phyloP scores from a whole-genome alignment of 768 basidiomycete species.

The Pisolithus sp. region DNA sequence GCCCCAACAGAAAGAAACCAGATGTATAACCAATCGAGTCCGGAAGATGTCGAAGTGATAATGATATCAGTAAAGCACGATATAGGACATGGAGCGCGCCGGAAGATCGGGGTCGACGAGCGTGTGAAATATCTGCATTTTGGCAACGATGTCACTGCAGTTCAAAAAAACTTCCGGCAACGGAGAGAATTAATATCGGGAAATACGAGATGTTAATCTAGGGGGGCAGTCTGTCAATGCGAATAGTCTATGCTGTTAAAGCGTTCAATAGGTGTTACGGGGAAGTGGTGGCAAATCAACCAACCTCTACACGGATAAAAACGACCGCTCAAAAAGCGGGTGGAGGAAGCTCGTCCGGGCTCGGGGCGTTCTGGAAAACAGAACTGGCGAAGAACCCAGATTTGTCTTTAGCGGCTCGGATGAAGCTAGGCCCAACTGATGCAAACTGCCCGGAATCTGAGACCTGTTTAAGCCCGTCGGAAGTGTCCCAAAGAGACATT shows the following conservation, averaged over 20 bases:
- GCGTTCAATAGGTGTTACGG: not conserved
- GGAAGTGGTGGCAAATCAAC: slow-evolving; percentile 14
- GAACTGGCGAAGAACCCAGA: slow-evolving; percentile 71
- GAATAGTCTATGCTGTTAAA: slow-evolving; percentile 32
- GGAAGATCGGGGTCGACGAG: slow-evolving; percentile 13
- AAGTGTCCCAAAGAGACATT: slow-evolving; percentile 34
- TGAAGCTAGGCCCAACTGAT: slow-evolving; percentile 22
- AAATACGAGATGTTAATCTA: slow-evolving; percentile 33
- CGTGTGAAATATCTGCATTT: slow-evolving; percentile 2
- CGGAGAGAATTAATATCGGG: slow-evolving; percentile 21
- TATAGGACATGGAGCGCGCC: slow-evolving; percentile 20
- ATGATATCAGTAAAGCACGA: slow-evolving; percentile 33
- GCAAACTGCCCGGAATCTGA: slow-evolving; percentile 25
- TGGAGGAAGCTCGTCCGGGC: slow-evolving; percentile 72
- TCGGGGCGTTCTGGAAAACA: slow-evolving; percentile 81
- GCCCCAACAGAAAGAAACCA: slow-evolving; percentile 27
- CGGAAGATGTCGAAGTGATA: slow-evolving; percentile 36
- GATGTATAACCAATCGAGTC: slow-evolving; percentile 19
- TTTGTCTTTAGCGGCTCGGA: slow-evolving; percentile 26
- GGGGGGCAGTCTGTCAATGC: slow-evolving; percentile 28
- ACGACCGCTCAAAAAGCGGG: slow-evolving; percentile 46
- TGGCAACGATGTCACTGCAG: slow-evolving; percentile 12
- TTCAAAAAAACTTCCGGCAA: slow-evolving; percentile 24
- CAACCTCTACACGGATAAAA: slow-evolving; percentile 35
- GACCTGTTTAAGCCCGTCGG: slow-evolving; percentile 33